Conservation (phyloP, 2,329 filamentous ascomycete species). For the Fusarium subtropicale region DNA sequence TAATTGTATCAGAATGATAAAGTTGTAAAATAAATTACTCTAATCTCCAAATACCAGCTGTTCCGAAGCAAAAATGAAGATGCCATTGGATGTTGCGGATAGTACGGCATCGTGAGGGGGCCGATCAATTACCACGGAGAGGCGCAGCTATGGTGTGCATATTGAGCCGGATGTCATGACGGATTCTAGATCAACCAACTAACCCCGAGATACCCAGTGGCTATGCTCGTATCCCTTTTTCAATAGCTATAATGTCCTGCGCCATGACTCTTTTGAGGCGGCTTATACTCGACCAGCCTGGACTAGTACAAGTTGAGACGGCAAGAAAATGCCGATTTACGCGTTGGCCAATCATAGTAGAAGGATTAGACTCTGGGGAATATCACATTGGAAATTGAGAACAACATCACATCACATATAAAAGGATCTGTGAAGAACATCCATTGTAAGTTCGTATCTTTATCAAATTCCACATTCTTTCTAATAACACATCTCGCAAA, state of each 20-base stretch:
- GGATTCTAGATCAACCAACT: not conserved
- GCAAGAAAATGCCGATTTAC: conserved; percentile 26
- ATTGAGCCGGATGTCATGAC: not conserved
- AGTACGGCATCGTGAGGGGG: conserved; percentile 1
- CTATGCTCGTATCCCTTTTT: conserved; percentile 2
- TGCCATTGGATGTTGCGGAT: not conserved
- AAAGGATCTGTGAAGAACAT: not conserved
- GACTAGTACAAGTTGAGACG: conserved; percentile 4
- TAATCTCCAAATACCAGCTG: not conserved
- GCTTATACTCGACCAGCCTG: not conserved
- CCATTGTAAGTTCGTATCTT: too few relatives aligned
- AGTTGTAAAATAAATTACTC: not conserved
- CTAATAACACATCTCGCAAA: not conserved
- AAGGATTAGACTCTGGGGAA: not conserved
- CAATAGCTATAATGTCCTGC: not conserved
- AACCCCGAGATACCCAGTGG: too few relatives aligned
- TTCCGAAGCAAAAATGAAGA: not conserved
- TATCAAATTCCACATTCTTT: not conserved
- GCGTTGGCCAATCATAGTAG: conserved; percentile 3
- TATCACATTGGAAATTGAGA: too few relatives aligned
- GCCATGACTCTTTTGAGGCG: conserved; percentile 1
- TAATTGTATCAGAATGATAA: not conserved
- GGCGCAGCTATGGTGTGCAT: not conserved
- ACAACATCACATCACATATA: not conserved
- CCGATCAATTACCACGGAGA: not conserved